These are phyloP conservation scores for Umbelopsis ramanniana DNA, from an alignment of 192 early-diverging fungal genomes.

Conservation along the genomic window DNA sequence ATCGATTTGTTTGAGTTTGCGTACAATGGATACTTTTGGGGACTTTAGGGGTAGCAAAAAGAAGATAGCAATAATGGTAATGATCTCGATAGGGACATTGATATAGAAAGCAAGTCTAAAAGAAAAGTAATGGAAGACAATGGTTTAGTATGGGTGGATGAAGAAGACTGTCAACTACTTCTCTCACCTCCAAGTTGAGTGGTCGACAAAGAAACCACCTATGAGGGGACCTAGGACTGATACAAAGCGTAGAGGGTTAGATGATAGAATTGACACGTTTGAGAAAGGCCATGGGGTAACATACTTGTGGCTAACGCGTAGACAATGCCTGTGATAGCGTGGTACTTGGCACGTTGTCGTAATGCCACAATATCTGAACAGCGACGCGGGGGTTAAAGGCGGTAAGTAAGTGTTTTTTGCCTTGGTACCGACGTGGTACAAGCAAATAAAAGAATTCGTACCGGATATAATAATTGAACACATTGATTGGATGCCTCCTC, in stretches of 20 bases:
- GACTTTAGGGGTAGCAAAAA: slow-evolving; percentile 55
- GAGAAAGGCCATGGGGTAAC: background rate
- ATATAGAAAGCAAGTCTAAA: slow-evolving; percentile 58
- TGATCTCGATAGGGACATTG: slow-evolving; percentile 58
- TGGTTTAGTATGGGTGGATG: background rate
- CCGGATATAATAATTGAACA: slow-evolving; percentile 16
- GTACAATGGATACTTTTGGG: slow-evolving; percentile 45
- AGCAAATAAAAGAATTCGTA: background rate
- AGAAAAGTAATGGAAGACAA: background rate
- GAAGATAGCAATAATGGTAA: slow-evolving; percentile 46
- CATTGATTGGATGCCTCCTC: slow-evolving; percentile 14
- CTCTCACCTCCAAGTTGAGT: slow-evolving; percentile 48
- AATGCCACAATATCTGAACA: slow-evolving; percentile 11
- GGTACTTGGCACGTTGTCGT: slow-evolving; percentile 21
- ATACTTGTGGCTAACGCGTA: slow-evolving; percentile 6
- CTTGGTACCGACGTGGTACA: background rate
- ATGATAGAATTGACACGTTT: background rate
- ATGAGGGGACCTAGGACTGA: slow-evolving; percentile 54
- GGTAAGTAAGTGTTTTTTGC: background rate
- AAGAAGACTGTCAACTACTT: too few species aligned
- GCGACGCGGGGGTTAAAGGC: background rate
- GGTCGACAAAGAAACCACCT: slow-evolving; percentile 63
- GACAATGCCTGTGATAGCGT: slow-evolving; percentile 20
- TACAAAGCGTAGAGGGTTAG: background rate
- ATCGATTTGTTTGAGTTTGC: slow-evolving; percentile 70